These are phyloP conservation scores for Fraxinus greggii DNA, from an alignment of 305 asterid species.

Conservation along the genomic window DNA sequence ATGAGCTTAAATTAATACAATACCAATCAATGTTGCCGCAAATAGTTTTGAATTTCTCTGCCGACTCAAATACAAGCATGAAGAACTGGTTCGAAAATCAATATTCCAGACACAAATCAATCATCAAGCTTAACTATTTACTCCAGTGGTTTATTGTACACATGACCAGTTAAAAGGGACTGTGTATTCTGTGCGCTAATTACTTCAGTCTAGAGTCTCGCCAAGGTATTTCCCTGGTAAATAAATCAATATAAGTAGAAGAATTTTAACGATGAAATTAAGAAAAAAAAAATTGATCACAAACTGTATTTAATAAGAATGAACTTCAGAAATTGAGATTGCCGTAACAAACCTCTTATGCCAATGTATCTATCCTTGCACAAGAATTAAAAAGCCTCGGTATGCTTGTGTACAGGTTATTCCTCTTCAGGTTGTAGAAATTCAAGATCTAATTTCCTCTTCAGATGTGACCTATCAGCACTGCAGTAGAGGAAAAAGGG, in stretches of 20 bases:
- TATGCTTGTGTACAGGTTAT: neutral
- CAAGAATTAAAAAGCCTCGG: neutral
- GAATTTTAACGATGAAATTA: neutral
- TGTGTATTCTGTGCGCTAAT: neutral
- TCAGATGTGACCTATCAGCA: conserved; percentile 86
- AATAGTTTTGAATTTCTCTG: neutral
- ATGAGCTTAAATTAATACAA: neutral
- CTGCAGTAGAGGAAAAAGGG: conserved; percentile 36
- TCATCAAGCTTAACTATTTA: conserved; percentile 7
- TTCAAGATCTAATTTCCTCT: conserved; percentile 91
- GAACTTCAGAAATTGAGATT: neutral
- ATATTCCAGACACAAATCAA: neutral
- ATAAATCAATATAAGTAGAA: neutral
- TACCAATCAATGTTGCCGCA: conserved; percentile 9
- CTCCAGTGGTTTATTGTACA: conserved; percentile 16
- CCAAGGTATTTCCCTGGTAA: conserved; percentile 7
- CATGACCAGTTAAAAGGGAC: neutral
- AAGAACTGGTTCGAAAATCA: conserved; percentile 5
- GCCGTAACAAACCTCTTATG: conserved; percentile 19
- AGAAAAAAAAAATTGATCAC: neutral
- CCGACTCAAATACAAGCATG: conserved; percentile 18
- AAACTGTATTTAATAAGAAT: neutral
- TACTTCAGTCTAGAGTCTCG: conserved; percentile 10
- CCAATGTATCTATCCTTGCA: neutral
- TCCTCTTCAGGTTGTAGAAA: conserved; percentile 79